Evolutionary conservation across 805 yeast genomes (phyloP), one percentile per base, ranked within the genome.

Genomic region (Candida awuae): DNA sequence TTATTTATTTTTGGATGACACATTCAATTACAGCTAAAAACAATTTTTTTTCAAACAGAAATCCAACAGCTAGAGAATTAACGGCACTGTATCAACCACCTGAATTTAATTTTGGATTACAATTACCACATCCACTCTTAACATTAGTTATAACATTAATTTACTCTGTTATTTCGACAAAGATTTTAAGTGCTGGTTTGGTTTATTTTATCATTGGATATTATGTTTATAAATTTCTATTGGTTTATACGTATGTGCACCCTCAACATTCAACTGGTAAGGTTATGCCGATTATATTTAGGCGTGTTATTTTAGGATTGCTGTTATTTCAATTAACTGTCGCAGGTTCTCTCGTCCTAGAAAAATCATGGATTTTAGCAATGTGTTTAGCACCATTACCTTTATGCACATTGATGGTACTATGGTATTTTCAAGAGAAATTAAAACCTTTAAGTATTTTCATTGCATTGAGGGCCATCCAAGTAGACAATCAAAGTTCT

Each of bases 261-360:
- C 88, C 94, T 8, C 96, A 94, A 28, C 97, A 92, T 61, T 87
- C 96, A 0, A 92, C 96, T 0, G 98, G 97, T 1, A 84, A 83
- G 55, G 94, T 90, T 1, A 90, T 97, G 97, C 95, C 96, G 0
- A 66, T 87, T 35, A 79, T 90, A 2, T 82, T 84, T 53, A 70
- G 95, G 50, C 70, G 98, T 48, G 76, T 88, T 1, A 75, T 84
- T 39, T 55, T 86, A 42, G 97, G 97, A 0, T 61, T 90, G 19
- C 60, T 84, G 25, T 66, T 90, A 13, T 87, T 90, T 58, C 98
- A 92, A 55, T 62, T 90, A 43, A 86, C 95, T 10, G 87, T 88
- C 84, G 86, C 90, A 0, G 97, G 97, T 3, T 78, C 94, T 0
- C 67, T 90, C 43, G 72, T 75, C 2, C 70, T 85, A 41, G 86